Base-by-base conservation (phyloP, 2,329 filamentous ascomycete genomes). In the Hypoxylon sp. region DNA sequence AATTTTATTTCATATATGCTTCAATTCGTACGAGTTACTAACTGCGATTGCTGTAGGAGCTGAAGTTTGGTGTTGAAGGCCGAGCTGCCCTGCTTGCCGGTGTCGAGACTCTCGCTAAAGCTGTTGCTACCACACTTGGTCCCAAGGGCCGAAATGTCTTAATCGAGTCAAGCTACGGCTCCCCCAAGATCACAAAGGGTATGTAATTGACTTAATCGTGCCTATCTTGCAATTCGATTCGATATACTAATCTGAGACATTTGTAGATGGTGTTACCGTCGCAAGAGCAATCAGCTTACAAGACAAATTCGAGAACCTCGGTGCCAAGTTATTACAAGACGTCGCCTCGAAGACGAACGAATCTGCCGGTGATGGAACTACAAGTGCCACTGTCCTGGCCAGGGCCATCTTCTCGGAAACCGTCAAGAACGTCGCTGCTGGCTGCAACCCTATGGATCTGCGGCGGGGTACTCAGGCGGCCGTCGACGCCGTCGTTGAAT, bases 221-320 rank as follows among this genome's bases (percentile, higher is more conserved):
- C 2, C 10, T 22, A 13, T 20, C 3, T 13, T 17, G 0, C 30
- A 6, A 10, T 48, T 44, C 13, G 31, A 37, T 48, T 10, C 4
- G 2, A 35, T 57, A 57, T 72, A 55, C 74, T 76, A 44, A 77
- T 61, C 17, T 17, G 53, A 51, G 33, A 62, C 2, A 25, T 61
- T 57, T 59, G 35, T 72, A 95, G 92, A 96, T 83, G 93, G 93
- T 90, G 93, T 96, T 51, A 95, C 92, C 76, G 93, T 96, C 77
- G 93, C 93, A 76, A 95, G 92, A 85, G 94, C 95, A 72, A 92
- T 99, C 79, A 90, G 89, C 72, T 90, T 99, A 74, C 91, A 99
- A 88, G 96, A 99, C 89, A 98, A 98, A 86, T 99, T 98, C 84
- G 96, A 99, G 87, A 99, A 99, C 88, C 93, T 99, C 77, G 96